Evolutionary conservation across 2,329 filamentous ascomycete species (phyloP).

Genomic region (Geoglossum cookeanum): DNA sequence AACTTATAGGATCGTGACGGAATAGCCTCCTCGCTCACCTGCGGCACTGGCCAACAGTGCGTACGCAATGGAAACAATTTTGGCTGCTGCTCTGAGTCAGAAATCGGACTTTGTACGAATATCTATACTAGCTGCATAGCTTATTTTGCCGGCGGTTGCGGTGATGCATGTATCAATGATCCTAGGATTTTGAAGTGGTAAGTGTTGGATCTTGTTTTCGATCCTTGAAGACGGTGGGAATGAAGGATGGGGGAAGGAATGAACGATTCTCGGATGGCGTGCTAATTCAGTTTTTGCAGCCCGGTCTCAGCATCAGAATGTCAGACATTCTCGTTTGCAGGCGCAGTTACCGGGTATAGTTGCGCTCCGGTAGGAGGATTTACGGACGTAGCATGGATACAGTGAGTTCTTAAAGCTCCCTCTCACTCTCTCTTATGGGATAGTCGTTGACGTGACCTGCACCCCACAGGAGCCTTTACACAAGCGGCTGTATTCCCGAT

Average conservation of each 20-base stretch:
- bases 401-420: not conserved
- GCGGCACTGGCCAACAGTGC: not conserved
- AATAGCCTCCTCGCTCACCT: not conserved
- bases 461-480: not conserved
- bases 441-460: not conserved
- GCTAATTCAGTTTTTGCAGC: not conserved
- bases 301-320: not conserved
- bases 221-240: not conserved
- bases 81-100: not conserved
- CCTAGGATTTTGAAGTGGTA: not conserved
- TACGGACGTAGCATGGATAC: not conserved
- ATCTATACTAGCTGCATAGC: not conserved
- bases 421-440: not conserved
- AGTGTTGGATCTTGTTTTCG: not conserved
- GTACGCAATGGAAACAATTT: not conserved
- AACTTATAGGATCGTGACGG: not conserved
- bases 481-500: not conserved
- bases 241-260: not conserved
- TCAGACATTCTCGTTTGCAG: not conserved
- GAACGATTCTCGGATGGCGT: too few relatives aligned
- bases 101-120: not conserved
- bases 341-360: not conserved
- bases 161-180: not conserved
- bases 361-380: not conserved
- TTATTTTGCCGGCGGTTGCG: not conserved